Base-by-base conservation (phyloP, 192 early-diverging fungal genomes). In the Coemansia sp. region DNA sequence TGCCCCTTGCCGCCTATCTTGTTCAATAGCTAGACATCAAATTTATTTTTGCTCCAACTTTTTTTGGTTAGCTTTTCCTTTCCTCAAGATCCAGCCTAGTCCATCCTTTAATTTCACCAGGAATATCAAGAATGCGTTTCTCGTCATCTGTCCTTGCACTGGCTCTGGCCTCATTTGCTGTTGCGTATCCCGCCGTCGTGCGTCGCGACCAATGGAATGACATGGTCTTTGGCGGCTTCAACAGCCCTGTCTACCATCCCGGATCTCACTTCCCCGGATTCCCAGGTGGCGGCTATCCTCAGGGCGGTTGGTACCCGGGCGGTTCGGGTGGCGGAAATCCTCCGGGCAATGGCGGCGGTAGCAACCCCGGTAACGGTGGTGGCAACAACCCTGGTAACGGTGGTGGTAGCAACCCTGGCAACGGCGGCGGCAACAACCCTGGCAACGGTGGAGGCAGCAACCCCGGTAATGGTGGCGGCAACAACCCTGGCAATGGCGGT, bases 91-190 rank as follows among this genome's bases (percentile, higher is more conserved):
- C 14, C 38, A 13, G 10, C 11, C 6, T 19, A 4, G 46, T 49
- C 19, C 46, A 21, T 26, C 10, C 9, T 11, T 52, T 52, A 11
- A 52, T 21, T 21, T 32, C 52, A 58, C 40, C 40, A 55, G 52
- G 53, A 55, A 55, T 33, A 55, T 58, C 55, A 69, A 75, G 69
- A 64, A 75, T 75, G 73, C 73, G 73, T 21, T 60, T 75, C 66
- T 69, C 73, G 16, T 68, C 63, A 3, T 69, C 73, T 38, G 28
- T 69, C 55, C 35, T 64, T 35, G 67, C 73, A 3, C 60, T 75
- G 28, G 33, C 57, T 10, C 39, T 68, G 16, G 73, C 73, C 16
- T 61, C 73, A 32, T 43, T 75, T 52, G 73, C 59, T 16, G 67
- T 63, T 33, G 73, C 73, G 10, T 57, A 63, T 8, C 73, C 73